Percentiles rank a stretch among this genome's conserved stretches.
Conservation (phyloP, 495 filamentous ascomycete genomes). For the Aspergillus mulundensis region DNA sequence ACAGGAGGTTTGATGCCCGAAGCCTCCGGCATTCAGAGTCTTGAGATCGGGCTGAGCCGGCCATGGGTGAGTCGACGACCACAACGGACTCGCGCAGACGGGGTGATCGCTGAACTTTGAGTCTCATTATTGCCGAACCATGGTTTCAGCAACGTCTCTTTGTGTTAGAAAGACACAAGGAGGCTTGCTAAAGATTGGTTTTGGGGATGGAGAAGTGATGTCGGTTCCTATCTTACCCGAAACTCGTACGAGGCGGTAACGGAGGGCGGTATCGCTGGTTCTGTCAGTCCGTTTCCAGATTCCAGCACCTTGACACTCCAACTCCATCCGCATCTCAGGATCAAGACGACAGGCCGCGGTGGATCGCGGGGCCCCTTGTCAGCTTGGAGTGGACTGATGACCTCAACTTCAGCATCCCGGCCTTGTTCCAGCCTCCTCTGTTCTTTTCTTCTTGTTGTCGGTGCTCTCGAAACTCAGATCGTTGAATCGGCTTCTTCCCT, state of each 20-base stretch:
- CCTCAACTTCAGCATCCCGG: background rate
- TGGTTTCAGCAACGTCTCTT: background rate
- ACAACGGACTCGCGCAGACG: background rate
- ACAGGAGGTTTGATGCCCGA: constrained; percentile 1
- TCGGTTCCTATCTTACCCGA: constrained; percentile 26
- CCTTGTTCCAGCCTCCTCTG: background rate
- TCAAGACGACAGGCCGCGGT: background rate
- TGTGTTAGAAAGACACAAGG: background rate
- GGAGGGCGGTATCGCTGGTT: constrained; percentile 1
- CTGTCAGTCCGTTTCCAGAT: constrained; percentile 22
- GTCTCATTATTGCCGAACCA: background rate
- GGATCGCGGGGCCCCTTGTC: constrained; percentile 10
- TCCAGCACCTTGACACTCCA: background rate
- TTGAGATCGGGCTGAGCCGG: background rate
- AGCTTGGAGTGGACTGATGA: constrained; percentile 1
- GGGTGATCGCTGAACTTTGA: background rate
- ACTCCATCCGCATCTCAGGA: background rate
- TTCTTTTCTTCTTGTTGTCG: background rate
- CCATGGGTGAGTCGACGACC: background rate
- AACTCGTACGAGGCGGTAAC: constrained; percentile 17
- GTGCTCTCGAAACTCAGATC: background rate
- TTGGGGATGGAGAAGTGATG: background rate
- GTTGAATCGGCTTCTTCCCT: background rate
- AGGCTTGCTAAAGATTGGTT: background rate
- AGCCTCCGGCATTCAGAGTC: background rate